Conservation (phyloP, 805 yeast genomes). For the Candida wancherniae region DNA sequence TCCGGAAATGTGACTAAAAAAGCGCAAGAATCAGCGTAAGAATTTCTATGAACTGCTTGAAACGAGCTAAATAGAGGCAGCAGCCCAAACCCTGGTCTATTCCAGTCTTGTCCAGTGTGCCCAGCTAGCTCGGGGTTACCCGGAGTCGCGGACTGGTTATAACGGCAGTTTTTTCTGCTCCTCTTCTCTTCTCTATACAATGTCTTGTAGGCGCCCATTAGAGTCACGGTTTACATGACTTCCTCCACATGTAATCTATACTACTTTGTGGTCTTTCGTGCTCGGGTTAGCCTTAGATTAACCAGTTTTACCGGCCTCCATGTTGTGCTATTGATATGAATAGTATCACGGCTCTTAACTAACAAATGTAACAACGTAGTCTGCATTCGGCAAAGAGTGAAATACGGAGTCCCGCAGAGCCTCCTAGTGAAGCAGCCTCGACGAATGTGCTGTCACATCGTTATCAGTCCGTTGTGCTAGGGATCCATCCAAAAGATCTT, state of each 20-base stretch:
- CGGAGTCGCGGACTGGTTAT: constrained; percentile 14
- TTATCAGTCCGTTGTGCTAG: background rate
- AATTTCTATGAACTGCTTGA: too few relatives aligned
- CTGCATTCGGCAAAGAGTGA: too few relatives aligned
- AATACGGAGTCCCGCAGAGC: too few relatives aligned
- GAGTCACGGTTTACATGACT: constrained; percentile 59
- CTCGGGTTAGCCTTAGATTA: constrained; percentile 91
- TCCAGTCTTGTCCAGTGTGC: too few relatives aligned
- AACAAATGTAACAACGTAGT: too few relatives aligned
- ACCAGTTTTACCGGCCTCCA: constrained; percentile 51
- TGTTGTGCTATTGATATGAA: constrained; percentile 46
- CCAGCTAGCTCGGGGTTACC: too few relatives aligned
- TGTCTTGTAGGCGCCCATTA: constrained; percentile 78
- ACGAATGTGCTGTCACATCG: background rate
- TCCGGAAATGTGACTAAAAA: too few relatives aligned
- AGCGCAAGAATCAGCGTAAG: too few relatives aligned
- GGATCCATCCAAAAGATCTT: background rate
- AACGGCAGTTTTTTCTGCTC: constrained; percentile 3
- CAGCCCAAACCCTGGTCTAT: too few relatives aligned
- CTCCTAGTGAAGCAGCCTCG: too few relatives aligned
- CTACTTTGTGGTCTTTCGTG: constrained; percentile 60
- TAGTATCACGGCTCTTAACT: constrained; percentile 75
- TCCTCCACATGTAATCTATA: constrained; percentile 45
- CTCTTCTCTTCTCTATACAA: constrained; percentile 24
- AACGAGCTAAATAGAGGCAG: too few relatives aligned